phyloP scores from a whole-genome alignment of 1,139 yeast genomes.

The Yamadazyma pseudoaaseri region DNA sequence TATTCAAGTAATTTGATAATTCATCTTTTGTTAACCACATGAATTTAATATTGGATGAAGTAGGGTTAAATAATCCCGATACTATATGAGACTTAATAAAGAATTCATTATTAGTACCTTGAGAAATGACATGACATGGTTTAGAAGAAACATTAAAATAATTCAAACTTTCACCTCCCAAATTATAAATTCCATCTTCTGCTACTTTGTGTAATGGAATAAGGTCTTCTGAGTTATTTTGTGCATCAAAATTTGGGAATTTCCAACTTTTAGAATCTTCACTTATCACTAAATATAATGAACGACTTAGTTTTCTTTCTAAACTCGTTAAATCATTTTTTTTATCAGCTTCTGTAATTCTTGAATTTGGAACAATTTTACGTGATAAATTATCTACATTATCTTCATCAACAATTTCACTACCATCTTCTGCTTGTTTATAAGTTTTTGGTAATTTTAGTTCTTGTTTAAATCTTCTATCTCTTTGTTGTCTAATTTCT shows the following conservation, averaged over 20 bases:
- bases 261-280: slow-evolving; percentile 57
- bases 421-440: slow-evolving; percentile 38
- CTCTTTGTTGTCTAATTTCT: slow-evolving; percentile 84
- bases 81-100: slow-evolving; percentile 85
- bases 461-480: slow-evolving; percentile 78
- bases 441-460: slow-evolving; percentile 65
- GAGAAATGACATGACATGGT: slow-evolving; percentile 68
- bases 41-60: slow-evolving; percentile 37
- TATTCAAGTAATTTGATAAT: slow-evolving; percentile 52
- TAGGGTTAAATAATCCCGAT: slow-evolving; percentile 74
- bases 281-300: slow-evolving; percentile 71
- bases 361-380: slow-evolving; percentile 67
- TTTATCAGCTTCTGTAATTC: slow-evolving; percentile 76
- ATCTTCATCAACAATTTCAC: slow-evolving; percentile 36
- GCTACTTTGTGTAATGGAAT: slow-evolving; percentile 71
- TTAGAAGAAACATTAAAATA: slow-evolving; percentile 88
- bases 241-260: slow-evolving; percentile 64
- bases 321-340: slow-evolving; percentile 60
- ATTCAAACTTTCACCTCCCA: slow-evolving; percentile 77
- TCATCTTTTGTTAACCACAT: slow-evolving; percentile 90
- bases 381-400: slow-evolving; percentile 57
- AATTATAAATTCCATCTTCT: slow-evolving; percentile 63
- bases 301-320: slow-evolving; percentile 76
- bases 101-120: slow-evolving; percentile 48
- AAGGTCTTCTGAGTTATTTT: slow-evolving; percentile 20